Percentiles rank a stretch among this genome's conserved stretches.
phyloP scores from a whole-genome alignment of 176 grass and related monocot genomes.

The Cocos nucifera region DNA sequence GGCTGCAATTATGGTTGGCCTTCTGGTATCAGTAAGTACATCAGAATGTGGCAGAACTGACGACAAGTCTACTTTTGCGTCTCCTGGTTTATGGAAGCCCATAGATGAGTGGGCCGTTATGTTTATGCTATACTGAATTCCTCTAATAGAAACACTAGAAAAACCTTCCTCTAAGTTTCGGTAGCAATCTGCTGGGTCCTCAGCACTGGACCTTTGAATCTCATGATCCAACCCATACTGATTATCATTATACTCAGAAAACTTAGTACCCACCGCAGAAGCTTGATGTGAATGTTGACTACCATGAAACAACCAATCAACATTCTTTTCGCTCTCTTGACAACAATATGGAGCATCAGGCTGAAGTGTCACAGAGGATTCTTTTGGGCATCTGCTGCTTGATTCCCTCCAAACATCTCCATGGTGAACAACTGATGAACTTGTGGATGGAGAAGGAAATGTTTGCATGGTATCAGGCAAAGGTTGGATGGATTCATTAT shows the following conservation, averaged over 20 bases:
- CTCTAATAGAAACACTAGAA: conserved; percentile 3
- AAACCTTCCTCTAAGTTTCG: conserved; percentile 1
- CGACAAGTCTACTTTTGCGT: background rate
- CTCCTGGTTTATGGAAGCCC: conserved; percentile 19
- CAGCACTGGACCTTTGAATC: background rate
- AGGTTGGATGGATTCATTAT: conserved; percentile 31
- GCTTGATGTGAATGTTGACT: conserved; percentile 14
- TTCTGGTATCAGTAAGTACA: conserved; percentile 19
- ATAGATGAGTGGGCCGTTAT: background rate
- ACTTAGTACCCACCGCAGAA: conserved; percentile 12
- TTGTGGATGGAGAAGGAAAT: conserved; percentile 21
- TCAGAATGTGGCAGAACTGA: background rate
- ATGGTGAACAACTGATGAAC: conserved; percentile 18
- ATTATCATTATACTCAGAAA: conserved; percentile 6
- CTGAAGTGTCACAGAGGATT: conserved; percentile 30
- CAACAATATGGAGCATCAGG: conserved; percentile 15
- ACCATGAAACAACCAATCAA: conserved; percentile 14
- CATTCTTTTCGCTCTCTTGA: conserved; percentile 21
- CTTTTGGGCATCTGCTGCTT: conserved; percentile 36
- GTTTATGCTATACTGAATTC: background rate
- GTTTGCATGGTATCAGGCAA: conserved; percentile 15
- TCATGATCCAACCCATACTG: background rate
- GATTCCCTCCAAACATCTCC: conserved; percentile 27
- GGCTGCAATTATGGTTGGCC: conserved; percentile 16
- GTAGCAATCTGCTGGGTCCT: background rate